Evolutionary conservation across 306 rosid genomes (phyloP).

Genomic region (Myrica gale): DNA sequence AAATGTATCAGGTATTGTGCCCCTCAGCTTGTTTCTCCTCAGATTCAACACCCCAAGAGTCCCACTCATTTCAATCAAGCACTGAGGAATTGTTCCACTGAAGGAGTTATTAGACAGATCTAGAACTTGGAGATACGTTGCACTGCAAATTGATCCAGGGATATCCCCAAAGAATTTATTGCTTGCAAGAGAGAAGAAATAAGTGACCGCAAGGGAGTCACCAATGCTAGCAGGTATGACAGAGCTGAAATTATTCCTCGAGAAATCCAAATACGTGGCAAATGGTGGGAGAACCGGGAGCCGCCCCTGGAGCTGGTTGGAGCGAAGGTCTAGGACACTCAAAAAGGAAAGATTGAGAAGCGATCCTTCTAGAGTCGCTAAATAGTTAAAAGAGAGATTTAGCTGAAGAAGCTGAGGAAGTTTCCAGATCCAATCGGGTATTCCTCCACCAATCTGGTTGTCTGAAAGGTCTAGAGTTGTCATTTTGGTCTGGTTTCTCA

Average conservation of each 20-base stretch:
- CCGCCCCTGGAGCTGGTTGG: too few species aligned
- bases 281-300: too few species aligned
- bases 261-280: too few species aligned
- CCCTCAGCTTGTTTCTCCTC: neutral
- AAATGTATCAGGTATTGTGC: conserved; percentile 21
- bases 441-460: conserved; percentile 28
- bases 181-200: neutral
- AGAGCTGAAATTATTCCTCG: too few species aligned
- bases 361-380: too few species aligned
- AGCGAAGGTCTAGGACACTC: too few species aligned
- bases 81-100: too few species aligned
- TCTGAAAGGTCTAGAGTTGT: conserved; percentile 10
- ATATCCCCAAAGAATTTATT: neutral
- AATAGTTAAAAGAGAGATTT: neutral
- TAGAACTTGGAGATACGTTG: too few species aligned
- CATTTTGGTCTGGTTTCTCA: conserved; percentile 12
- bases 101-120: too few species aligned
- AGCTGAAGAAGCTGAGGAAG: neutral
- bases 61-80: neutral
- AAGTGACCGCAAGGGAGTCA: too few species aligned
- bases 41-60: neutral
- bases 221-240: neutral
- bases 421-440: conserved; percentile 39
- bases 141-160: neutral
- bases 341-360: too few species aligned